Evolutionary conservation across 2,329 filamentous ascomycete genomes (phyloP), one percentile per base, ranked within the genome.

Genomic region (Phaeophleospora eucalypticola): DNA sequence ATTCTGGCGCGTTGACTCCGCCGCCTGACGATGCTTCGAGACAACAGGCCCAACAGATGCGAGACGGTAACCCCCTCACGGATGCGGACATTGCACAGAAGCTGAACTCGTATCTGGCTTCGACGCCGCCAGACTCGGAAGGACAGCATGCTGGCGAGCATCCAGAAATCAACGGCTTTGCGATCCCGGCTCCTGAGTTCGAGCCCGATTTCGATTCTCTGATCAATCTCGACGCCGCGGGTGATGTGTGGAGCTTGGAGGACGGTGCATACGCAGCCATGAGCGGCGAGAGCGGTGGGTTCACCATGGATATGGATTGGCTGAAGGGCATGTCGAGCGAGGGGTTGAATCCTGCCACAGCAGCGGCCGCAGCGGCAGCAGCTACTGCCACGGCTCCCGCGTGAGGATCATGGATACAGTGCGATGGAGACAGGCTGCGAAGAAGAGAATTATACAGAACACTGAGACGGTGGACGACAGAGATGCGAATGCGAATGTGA

Each of bases 71-170:
- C 19, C 53, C 48, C 21, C 34, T 63, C 18, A 68, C 70, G 3
- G 73, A 76, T 54, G 71, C 71, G 49, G 72, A 74, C 51, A 69
- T 76, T 17, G 72, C 71, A 3, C 65, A 67, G 19, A 66, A 70
- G 24, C 64, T 76, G 18, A 72, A 73, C 58, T 70, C 68, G 1
- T 76, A 73, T 66, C 68, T 76, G n/a, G 72, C 72, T 9, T 71
- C 70, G 32, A 75, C 73, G 2, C 73, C 73, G 3, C 73, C 73
- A 2, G 69, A 72, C 21, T 72, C 64, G 4, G 64, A 65, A 14
- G 51, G 51, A 41, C 47, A 57, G 38, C 29, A 47, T 43, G 29
- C 35, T 18, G 45, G 41, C 34, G 47, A 49, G 21, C 27, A 29
- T 32, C 20, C 40, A 12, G 41, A 43, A 7, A 17, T 48, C 12